Percentiles rank a stretch among this genome's conserved stretches.
Evolutionary conservation across 306 rosid genomes (phyloP).

Genomic region (Cicer chorassanicum): DNA sequence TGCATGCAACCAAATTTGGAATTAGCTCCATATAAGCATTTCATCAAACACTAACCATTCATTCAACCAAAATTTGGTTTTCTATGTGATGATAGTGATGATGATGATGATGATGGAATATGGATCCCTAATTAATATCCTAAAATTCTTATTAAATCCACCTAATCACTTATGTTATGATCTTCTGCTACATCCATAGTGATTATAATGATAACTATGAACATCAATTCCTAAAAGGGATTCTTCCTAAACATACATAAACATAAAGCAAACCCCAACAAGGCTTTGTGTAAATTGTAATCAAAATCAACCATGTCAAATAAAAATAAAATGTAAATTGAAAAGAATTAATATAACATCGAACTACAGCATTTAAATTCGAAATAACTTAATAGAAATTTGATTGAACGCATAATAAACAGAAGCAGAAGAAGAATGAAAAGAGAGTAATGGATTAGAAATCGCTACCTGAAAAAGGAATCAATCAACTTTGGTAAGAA

Average conservation of each 20-base stretch:
- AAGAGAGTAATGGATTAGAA: slow-evolving; percentile 21
- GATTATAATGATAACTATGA: neutral
- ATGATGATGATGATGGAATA: neutral
- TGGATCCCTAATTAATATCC: neutral
- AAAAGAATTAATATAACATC: neutral
- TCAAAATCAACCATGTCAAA: slow-evolving; percentile 13
- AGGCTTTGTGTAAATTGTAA: neutral
- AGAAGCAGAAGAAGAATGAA: neutral
- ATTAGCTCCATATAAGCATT: slow-evolving; percentile 30
- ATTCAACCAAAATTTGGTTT: slow-evolving; percentile 13
- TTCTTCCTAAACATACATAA: neutral
- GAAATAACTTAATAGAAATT: slow-evolving; percentile 14
- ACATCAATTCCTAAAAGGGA: slow-evolving; percentile 3
- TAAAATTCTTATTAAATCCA: neutral
- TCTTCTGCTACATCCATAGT: slow-evolving; percentile 16
- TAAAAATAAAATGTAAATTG: neutral
- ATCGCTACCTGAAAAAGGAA: slow-evolving; percentile 45
- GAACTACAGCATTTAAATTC: neutral
- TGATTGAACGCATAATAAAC: neutral
- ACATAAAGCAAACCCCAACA: slow-evolving; percentile 1
- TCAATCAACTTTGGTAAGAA: slow-evolving; percentile 25
- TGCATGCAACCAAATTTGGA: slow-evolving; percentile 11
- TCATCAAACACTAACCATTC: slow-evolving; percentile 12
- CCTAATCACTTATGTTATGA: slow-evolving; percentile 12
- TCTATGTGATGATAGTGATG: neutral